Base-by-base conservation (phyloP, 495 filamentous ascomycete species). In the Parachaetomium inaequale region DNA sequence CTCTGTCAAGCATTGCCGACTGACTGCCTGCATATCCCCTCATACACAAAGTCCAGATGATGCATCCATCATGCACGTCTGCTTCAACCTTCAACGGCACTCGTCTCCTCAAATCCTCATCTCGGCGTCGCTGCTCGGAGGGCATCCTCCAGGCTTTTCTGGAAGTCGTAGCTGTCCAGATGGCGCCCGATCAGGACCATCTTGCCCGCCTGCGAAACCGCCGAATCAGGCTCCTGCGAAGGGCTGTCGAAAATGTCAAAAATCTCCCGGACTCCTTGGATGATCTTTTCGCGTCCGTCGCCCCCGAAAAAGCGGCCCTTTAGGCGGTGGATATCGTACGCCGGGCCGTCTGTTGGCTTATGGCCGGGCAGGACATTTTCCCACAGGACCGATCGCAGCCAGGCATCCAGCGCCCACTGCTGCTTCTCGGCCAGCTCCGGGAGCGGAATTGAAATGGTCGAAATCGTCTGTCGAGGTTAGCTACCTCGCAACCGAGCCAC, bases 211-310 rank as follows among this genome's bases (percentile, higher is more conserved):
- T 64, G 15, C 59, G 64, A n/a, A 55, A 26, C 14, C 23, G 53
- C 23, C 46, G 43, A 6, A 49, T 61, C 64, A 21, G 55, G 61
- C 34, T 67, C 71, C 32, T 65, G 56, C 25, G 73, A 67, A 3
- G 79, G 77, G 23, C 78, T 77, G 59, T 96, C 91, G 34, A 90
- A 79, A 19, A 98, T 89, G 69, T 98, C 94, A 70, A 97, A 98
- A 8, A 96, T 80, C 58, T 97, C 93, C 34, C 93, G 79, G 4
- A 98, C 94, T 19, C 93, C 94, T 71, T 98, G 94, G 6, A 97
- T 82, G 64, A 98, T 84, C 69, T 87, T 88, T 32, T 80, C 79
- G 3, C 74, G 74, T 0, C 90, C 91, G 63, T 88, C 80, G 0
- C 77, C 65, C 7, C 88, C 70, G 0, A 78, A 72, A 5, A 96